Evolutionary conservation across 106 monocot genomes (phyloP), one percentile per base, ranked within the genome.

Genomic region (Dioscorea alata): DNA sequence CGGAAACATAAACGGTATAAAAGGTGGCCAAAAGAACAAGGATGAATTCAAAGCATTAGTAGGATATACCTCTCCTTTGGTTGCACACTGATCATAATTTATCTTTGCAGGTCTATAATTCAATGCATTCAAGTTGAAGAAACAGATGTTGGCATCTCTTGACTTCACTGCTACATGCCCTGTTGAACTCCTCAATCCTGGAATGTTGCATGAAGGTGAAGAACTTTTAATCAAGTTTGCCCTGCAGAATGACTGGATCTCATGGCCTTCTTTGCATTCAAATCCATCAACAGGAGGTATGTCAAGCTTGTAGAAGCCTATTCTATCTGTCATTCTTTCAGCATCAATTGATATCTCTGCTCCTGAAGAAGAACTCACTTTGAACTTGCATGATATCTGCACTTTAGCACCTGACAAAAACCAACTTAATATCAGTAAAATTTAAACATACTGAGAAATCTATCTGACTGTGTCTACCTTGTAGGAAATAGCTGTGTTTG

Each of bases 1-100:
- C 6, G 83, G 72, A 60, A 83, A 78, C 1, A 59, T 33, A 77
- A 82, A 84, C 6, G 83, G 79, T 20, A 74, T 69, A 61, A 85
- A 86, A 14, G 86, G 90, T 52, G 94, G 90, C 86, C 96, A 97
- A 25, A 92, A 92, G 80, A 96, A 96, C 68, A 92, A 70, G 4
- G 90, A 79, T 6, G 90, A 69, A 56, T 80, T 80, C 52, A 78
- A 49, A 49, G 22, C 16, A 2, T 13, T 56, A 12, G 12, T 50
- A 12, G 16, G 12, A 4, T 9, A 16, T 10, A 28, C 14, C 13
- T 13, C 21, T 51, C 28, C 67, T 13, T 0, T n/a, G 19, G 28
- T 64, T 16, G 69, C 75, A 57, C 86, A 83, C 9, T 73, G 49
- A 35, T 35, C 51, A 18, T 50, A 1, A 49, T 82, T 84, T 21